Conservation (phyloP, 345 rosid species). For the Pugionium cornutum region DNA sequence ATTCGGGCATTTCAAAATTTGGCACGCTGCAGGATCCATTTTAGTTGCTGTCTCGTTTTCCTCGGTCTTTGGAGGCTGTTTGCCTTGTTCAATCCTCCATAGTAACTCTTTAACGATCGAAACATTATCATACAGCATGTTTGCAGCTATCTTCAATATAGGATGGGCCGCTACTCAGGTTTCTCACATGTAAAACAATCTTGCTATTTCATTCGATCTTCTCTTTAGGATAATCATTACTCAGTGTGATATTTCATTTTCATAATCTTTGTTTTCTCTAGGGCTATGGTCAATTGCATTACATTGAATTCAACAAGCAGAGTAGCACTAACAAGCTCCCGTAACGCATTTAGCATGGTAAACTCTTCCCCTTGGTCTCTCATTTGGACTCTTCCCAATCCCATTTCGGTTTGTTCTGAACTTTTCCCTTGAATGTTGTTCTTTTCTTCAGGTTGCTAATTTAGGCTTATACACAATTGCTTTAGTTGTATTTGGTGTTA, state of each 20-base stretch:
- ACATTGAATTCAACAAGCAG: constrained; percentile 83
- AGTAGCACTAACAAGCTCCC: constrained; percentile 83
- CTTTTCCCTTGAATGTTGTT: constrained; percentile 2
- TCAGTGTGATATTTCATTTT: constrained; percentile 1
- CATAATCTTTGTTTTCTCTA: constrained; percentile 26
- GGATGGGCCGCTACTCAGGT: constrained; percentile 99
- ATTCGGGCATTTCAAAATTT: constrained; percentile 91
- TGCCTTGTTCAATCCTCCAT: constrained; percentile 66
- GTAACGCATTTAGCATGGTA: constrained; percentile 96
- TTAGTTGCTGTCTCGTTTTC: constrained; percentile 92
- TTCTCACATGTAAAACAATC: constrained; percentile 80
- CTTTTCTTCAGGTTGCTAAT: constrained; percentile 76
- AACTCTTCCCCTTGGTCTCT: constrained; percentile 23
- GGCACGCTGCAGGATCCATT: constrained; percentile 91
- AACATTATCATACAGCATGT: constrained; percentile 72
- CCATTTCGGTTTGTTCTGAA: constrained; percentile 5
- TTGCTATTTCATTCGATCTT: not conserved
- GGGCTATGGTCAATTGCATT: constrained; percentile 95
- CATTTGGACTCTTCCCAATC: constrained; percentile 1
- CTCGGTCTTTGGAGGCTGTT: constrained; percentile 90
- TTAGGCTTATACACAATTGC: constrained; percentile 85
- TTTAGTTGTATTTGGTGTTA: constrained; percentile 60
- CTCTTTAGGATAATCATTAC: not conserved
- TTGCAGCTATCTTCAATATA: constrained; percentile 86
- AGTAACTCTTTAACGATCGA: constrained; percentile 49